Base-by-base conservation (phyloP, 768 basidiomycete species). In the Fomitopsis serialis region DNA sequence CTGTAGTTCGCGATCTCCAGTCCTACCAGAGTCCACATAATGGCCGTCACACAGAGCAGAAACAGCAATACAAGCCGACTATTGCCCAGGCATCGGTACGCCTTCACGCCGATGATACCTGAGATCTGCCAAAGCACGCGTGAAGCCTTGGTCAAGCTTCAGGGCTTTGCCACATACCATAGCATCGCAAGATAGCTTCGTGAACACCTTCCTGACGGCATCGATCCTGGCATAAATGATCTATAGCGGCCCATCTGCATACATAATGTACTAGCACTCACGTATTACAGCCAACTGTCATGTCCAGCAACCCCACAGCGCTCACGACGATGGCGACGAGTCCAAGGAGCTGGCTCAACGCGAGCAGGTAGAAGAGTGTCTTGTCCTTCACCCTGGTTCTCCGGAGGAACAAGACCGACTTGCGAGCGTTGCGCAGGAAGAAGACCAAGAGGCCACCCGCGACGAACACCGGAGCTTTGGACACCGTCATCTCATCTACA, bases 61-160 rank as follows among this genome's bases (percentile, higher is more conserved):
- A 73, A 60, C 21, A 71, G 56, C 13, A 79, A 69, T 49, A 87
- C 75, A 50, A 80, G 57, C n/a, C 72, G 72, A n/a, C 81, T 77
- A 54, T 79, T 77, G 63, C 81, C 76, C 56, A 85, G 67, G 59
- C 83, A 86, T 60, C 77, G 78, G 59, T 85, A 87, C 8, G 79
- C 82, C 63, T 87, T 87, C 59, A 80, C 70, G 13, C 85, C 85
- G 32, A 84, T 70, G 27, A 85, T 79, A 27, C 82, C 83, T 0
- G 81, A 76, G 40, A 85, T 74, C 85, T 85, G 50, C 9, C 36
- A 24, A 34, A 53, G 46, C 45, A 2, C 25, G 10, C n/a, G 23
- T 12, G 24, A 13, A 22, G 25, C 17, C 27, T 40, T 4, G 15
- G 13, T 7, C 15, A 15, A 17, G 4, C 8, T 7, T 15, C 37